Conservation (phyloP, 2,329 filamentous ascomycete genomes). For the Pestalotiopsis sp. region DNA sequence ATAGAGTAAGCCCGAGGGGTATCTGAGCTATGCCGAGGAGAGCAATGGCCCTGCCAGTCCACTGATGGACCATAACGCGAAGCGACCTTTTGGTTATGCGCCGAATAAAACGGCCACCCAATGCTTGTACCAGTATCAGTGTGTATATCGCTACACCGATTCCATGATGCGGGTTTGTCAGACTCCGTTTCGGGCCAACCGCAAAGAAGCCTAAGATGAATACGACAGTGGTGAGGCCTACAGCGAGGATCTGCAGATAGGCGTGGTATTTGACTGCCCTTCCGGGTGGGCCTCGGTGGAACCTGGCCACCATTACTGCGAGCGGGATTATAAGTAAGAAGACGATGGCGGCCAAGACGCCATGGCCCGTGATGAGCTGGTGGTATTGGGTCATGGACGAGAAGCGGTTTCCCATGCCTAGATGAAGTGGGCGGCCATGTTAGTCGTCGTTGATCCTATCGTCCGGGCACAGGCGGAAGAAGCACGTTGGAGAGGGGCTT, state of each 20-base stretch:
- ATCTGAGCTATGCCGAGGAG: conserved; percentile 86
- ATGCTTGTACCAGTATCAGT: conserved; percentile 69
- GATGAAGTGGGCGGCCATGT: conserved; percentile 9
- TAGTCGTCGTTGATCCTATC: conserved; percentile 13
- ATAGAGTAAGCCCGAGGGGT: conserved; percentile 85
- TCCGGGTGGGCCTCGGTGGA: conserved; percentile 65
- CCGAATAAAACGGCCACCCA: conserved; percentile 68
- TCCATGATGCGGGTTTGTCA: conserved; percentile 83
- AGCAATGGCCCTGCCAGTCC: conserved; percentile 78
- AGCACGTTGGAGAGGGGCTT: conserved; percentile 25
- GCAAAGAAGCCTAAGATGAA: conserved; percentile 79
- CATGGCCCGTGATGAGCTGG: conserved; percentile 70
- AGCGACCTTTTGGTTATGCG: conserved; percentile 52
- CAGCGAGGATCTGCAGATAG: conserved; percentile 71
- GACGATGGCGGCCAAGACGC: conserved; percentile 69
- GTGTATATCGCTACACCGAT: conserved; percentile 81
- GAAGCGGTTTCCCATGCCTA: conserved; percentile 84
- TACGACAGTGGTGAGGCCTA: conserved; percentile 69
- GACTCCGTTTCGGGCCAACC: conserved; percentile 70
- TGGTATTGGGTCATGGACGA: conserved; percentile 71
- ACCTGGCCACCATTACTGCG: conserved; percentile 75
- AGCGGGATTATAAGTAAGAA: conserved; percentile 75
- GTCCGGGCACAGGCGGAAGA: neutral
- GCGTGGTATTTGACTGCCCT: conserved; percentile 71
- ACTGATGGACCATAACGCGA: conserved; percentile 76